Base-by-base conservation (phyloP, 2,329 filamentous ascomycete species). In the Alternaria alternata region DNA sequence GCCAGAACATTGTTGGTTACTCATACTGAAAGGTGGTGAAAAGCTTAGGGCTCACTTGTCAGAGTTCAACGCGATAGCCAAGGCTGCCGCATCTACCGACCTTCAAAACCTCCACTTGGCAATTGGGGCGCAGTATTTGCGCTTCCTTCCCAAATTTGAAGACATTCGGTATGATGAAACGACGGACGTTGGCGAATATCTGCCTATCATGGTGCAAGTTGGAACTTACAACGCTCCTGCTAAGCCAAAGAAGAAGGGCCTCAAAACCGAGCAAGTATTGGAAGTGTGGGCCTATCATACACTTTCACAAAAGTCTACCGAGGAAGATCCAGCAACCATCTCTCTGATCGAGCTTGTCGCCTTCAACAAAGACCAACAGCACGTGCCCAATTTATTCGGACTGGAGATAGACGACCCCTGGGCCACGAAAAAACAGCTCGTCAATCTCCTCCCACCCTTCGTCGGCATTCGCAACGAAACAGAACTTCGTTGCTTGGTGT, bases 91-190 rank as follows among this genome's bases (percentile, higher is more conserved):
- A 48, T 24, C 24, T 18, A 22, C 41, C 5, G 22, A 54, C 16
- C 28, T 54, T 20, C 51, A 44, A 14, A 28, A 54, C 41, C 39
- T 54, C n/a, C 39, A 46, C 22, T 39, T 46, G 24, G 41, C 41
- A 18, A 54, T 54, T 14, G 51, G 51, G 7, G 20, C 18, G 16
- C 41, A 46, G n/a, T 26, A 24, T 18, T 22, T 54, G 18, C 28
- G 28, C 30, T 54, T 46, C 18, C 22, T 54, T 16, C 30, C 51
- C 16, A 47, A 38, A 5, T 36, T 26, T 8, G 5, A 34, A 4
- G 41, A 34, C 11, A 36, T 46, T 1, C 26, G 18, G 20, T 46
- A 44, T 7, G 51, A 20, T n/a, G 51, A 46, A 2, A 39, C 43
- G 26, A 54, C 41, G 4, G 41, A 38, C 4, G 14, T 18, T n/a